Conservation (phyloP, 768 basidiomycete genomes). For the Lentinula aciculospora region DNA sequence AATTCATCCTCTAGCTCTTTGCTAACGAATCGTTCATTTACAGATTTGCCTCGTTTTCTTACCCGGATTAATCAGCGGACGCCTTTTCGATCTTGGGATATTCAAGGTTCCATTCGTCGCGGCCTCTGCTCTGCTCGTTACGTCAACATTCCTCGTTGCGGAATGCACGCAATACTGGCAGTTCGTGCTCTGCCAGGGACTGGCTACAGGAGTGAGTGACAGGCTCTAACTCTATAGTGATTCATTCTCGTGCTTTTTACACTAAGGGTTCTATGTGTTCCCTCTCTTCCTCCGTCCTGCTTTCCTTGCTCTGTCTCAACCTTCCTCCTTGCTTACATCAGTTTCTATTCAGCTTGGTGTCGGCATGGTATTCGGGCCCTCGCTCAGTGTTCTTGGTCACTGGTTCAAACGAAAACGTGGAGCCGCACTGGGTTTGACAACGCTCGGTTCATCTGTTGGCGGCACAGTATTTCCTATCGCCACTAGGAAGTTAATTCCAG, state of each 20-base stretch:
- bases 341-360: slow-evolving; percentile 21
- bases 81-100: slow-evolving; percentile 47
- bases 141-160: slow-evolving; percentile 38
- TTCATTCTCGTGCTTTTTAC: background rate
- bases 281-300: background rate
- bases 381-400: slow-evolving; percentile 47
- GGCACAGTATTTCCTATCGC: slow-evolving; percentile 59
- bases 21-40: background rate
- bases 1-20: background rate
- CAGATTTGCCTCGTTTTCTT: slow-evolving; percentile 37
- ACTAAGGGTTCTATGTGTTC: too few relatives aligned
- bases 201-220: slow-evolving; percentile 42
- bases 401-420: slow-evolving; percentile 59
- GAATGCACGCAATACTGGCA: slow-evolving; percentile 53
- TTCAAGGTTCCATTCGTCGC: slow-evolving; percentile 33
- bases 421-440: slow-evolving; percentile 47
- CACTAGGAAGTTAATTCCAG: slow-evolving; percentile 43
- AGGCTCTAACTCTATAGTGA: background rate
- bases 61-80: slow-evolving; percentile 38
- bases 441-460: slow-evolving; percentile 54
- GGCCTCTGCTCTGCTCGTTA: slow-evolving; percentile 29
- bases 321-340: background rate
- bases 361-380: slow-evolving; percentile 47
- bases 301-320: background rate
- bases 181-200: slow-evolving; percentile 46